A percentile compares a stretch with the other conserved stretches of the same genome.
phyloP scores from a whole-genome alignment of 176 grass and related monocot genomes.

The sorghum (Sorghum bicolor) region DNA sequence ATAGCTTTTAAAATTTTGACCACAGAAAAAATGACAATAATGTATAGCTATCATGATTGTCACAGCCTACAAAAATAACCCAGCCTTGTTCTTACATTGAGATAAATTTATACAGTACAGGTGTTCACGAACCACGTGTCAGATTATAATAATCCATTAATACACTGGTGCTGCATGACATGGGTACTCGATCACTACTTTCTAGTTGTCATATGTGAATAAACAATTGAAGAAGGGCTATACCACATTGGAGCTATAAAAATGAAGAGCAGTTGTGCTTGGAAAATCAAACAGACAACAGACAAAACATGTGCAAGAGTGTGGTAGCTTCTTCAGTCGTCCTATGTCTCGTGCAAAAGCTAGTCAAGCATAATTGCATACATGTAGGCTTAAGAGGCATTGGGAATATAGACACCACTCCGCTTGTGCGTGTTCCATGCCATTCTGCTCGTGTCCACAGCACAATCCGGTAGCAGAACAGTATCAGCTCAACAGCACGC shows the following conservation, averaged over 20 bases:
- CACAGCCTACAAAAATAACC: background rate
- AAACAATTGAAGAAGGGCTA: background rate
- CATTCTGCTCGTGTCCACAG: background rate
- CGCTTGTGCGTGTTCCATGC: background rate
- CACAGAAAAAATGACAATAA: no score
- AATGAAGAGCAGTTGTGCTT: background rate
- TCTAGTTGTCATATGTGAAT: background rate
- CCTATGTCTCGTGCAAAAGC: background rate
- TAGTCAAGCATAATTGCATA: no score
- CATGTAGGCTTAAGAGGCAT: background rate
- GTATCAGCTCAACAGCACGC: background rate
- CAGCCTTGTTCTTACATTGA: background rate
- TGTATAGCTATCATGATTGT: no score
- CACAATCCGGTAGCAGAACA: background rate
- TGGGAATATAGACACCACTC: background rate
- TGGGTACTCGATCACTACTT: background rate
- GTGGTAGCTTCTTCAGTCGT: background rate
- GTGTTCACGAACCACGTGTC: background rate
- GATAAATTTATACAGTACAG: background rate
- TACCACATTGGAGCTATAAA: background rate
- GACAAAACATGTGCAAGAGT: background rate
- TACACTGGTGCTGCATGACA: background rate
- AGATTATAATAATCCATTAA: background rate
- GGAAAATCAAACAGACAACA: background rate
- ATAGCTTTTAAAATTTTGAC: background rate